A percentile compares a stretch with the other conserved stretches of the same genome.
Evolutionary conservation across 202 grass and related monocot genomes (phyloP).

Genomic region (Elaeis oleifera): DNA sequence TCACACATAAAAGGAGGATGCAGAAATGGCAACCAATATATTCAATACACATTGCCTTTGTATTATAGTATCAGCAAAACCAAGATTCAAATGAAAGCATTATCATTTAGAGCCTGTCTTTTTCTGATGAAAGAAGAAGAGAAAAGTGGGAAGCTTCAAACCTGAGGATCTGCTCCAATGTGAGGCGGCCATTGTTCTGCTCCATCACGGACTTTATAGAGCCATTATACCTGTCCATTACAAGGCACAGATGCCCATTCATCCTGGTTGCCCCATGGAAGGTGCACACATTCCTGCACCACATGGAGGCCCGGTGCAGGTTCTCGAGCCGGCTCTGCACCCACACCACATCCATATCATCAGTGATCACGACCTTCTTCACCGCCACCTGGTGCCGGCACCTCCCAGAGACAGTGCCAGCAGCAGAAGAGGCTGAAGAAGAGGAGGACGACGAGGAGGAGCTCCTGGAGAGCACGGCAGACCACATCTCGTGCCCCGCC

Average conservation of each 20-base stretch:
- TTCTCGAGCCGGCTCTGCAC: constrained; percentile 68
- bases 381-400: constrained; percentile 85
- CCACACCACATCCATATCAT: constrained; percentile 43
- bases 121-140: neutral
- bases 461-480: constrained; percentile 53
- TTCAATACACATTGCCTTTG: no score
- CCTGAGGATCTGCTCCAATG: constrained; percentile 98
- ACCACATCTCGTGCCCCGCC: constrained; percentile 69
- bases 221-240: constrained; percentile 67
- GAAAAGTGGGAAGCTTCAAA: constrained; percentile 36
- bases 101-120: no score
- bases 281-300: constrained; percentile 75
- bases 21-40: no score
- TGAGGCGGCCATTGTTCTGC: constrained; percentile 89
- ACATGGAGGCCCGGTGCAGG: constrained; percentile 60
- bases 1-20: no score
- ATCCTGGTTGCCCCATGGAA: constrained; percentile 67
- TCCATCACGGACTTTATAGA: constrained; percentile 87
- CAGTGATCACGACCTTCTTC: constrained; percentile 62
- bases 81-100: no score
- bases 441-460: neutral
- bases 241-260: constrained; percentile 63
- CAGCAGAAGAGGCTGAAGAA: neutral
- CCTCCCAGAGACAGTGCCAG: constrained; percentile 12
- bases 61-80: no score